These are phyloP conservation scores for Lantana camara DNA, from an alignment of 257 asterid genomes.

Conservation along the genomic window DNA sequence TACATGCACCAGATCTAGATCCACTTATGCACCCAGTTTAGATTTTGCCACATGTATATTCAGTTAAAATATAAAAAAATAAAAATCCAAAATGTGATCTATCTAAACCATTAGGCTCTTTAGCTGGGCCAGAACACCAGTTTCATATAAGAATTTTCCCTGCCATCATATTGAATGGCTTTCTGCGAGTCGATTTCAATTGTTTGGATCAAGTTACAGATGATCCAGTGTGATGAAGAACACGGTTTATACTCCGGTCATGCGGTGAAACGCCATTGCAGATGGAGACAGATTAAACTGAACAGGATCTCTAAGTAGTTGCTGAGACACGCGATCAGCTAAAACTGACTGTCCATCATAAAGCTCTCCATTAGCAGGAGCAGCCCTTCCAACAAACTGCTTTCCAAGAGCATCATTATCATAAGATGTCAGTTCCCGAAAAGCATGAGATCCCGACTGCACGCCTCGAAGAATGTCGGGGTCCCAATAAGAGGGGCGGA, in stretches of 20 bases:
- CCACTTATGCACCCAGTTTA: no score
- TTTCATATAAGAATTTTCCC: no score
- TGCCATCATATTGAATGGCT: conserved; percentile 5
- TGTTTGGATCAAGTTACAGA: conserved; percentile 7
- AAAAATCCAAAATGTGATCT: no score
- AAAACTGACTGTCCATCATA: conserved; percentile 66
- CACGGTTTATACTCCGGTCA: conserved; percentile 43
- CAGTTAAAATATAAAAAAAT: no score
- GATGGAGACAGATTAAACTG: conserved; percentile 59
- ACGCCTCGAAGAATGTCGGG: conserved; percentile 68
- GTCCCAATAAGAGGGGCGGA: conserved; percentile 72
- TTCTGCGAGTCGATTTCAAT: conserved; percentile 7
- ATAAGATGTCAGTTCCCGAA: conserved; percentile 55
- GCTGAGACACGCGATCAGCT: conserved; percentile 85
- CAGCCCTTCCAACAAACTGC: conserved; percentile 50
- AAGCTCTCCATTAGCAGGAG: conserved; percentile 47
- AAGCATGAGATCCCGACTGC: conserved; percentile 63
- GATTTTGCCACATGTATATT: no score
- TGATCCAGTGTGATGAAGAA: conserved; percentile 3
- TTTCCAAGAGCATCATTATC: conserved; percentile 57
- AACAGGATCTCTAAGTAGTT: conserved; percentile 63
- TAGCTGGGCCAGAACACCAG: not conserved
- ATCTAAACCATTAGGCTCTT: no score
- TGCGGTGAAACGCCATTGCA: conserved; percentile 48
- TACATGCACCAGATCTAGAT: no score